Conservation (phyloP, 495 filamentous ascomycete genomes). For the Jackrogersella minutella region DNA sequence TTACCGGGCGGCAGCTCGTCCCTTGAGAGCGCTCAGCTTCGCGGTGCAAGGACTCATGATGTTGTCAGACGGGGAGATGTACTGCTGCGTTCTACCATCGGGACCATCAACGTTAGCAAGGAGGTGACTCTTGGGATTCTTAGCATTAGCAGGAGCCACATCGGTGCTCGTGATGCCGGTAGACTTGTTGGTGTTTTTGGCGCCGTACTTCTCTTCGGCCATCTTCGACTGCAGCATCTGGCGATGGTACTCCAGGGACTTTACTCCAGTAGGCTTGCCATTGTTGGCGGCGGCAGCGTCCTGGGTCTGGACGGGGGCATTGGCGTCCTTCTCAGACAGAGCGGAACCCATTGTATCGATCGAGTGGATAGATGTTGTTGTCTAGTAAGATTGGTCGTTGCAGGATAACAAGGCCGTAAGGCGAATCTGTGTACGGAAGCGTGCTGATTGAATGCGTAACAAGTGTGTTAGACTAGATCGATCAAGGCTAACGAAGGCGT, state of each 20-base stretch:
- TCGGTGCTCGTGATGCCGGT: conserved; percentile 7
- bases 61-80: conserved; percentile 90
- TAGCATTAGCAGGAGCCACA: conserved; percentile 8
- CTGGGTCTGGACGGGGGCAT: conserved; percentile 52
- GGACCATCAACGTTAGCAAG: conserved; percentile 31
- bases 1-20: conserved; percentile 78
- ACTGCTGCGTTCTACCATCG: conserved; percentile 60
- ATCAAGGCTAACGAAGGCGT: neutral
- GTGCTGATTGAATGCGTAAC: neutral
- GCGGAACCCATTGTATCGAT: conserved; percentile 45
- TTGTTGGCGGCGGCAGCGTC: conserved; percentile 37
- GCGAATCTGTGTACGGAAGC: neutral
- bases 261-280: conserved; percentile 54
- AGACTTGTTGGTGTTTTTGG: conserved; percentile 10
- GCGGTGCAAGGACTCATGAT: conserved; percentile 94
- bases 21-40: conserved; percentile 85
- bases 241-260: conserved; percentile 81
- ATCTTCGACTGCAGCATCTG: conserved; percentile 77
- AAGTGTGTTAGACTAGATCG: neutral
- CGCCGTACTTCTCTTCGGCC: conserved; percentile 70
- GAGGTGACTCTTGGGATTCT: conserved; percentile 16
- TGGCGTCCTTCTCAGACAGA: conserved; percentile 67
- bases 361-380: neutral
- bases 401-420: neutral
- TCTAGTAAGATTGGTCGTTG: neutral